Base-by-base conservation (phyloP, 495 filamentous ascomycete genomes). In the Lophiostoma macrostomum region DNA sequence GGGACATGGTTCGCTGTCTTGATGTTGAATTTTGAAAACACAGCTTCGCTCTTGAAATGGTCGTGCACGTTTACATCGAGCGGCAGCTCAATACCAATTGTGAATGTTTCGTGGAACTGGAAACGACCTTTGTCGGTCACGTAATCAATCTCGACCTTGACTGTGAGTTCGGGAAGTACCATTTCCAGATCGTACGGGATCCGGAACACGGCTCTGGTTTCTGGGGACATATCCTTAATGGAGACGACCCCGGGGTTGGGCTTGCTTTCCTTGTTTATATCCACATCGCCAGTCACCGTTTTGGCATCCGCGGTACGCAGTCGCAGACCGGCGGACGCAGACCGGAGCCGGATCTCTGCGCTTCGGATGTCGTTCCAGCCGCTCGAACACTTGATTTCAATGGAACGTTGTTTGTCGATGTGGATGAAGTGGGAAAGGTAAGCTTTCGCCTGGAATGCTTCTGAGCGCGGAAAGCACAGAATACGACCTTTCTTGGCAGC, bases 21-120 rank as follows among this genome's bases (percentile, higher is more conserved):
- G 32, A 98, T 81, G 13, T 86, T 93, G 65, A 98, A 97, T 41
- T 83, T 82, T 0, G 91, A 96, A 60, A 91, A 93, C 0, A 97
- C 76, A 1, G 82, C 74, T 24, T 82, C 71, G 43, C 87, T 78
- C 66, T 94, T 94, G 76, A 99, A 99, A 30, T 89, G 81, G 59
- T 99, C 94, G 61, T 96, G 90, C 31, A 99, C 91, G 57, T 97
- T 96, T 53, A 99, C 91, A 14, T 90, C 90, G 31, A 99, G 78
- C 0, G 88, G 88, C 10, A 97, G 73, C 14, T 80, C 71, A 5
- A 87, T 84, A 1, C 82, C 78, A 20, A 89, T 72, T n/a, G 77
- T 76, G 10, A 75, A 76, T 19, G 78, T 81, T 39, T 78, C 76
- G 2, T 81, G 78, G 63, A 85, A 95, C 44, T 76, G 72, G 58